Evolutionary conservation across 768 basidiomycete species (phyloP).

Genomic region (Mrakia frigida): DNA sequence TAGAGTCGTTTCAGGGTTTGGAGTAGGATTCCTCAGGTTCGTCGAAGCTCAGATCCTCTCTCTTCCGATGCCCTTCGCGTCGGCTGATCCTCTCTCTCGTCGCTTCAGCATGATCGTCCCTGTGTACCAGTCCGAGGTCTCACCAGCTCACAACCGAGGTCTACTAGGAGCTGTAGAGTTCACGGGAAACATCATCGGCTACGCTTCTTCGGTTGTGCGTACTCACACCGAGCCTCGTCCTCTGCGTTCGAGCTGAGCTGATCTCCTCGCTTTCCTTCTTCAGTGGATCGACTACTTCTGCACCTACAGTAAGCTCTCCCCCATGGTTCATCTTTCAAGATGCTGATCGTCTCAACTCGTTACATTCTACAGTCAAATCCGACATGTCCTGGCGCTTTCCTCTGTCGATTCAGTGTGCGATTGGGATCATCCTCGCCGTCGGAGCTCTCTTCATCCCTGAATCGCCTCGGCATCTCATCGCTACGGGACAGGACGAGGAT

Average conservation of each 20-base stretch:
- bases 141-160: constrained; percentile 85
- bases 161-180: constrained; percentile 93
- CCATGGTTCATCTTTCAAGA: not conserved
- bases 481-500: constrained; percentile 72
- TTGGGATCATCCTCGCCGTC: constrained; percentile 69
- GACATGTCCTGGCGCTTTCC: constrained; percentile 89
- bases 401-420: constrained; percentile 64
- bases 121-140: constrained; percentile 93
- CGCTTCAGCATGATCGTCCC: constrained; percentile 78
- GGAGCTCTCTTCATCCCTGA: constrained; percentile 84
- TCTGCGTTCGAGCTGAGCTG: not conserved
- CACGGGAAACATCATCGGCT: constrained; percentile 71
- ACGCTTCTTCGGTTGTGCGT: constrained; percentile 80
- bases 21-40: constrained; percentile 77
- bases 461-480: constrained; percentile 85
- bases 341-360: too few relatives aligned
- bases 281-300: constrained; percentile 88
- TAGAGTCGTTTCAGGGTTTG: constrained; percentile 75
- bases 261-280: not conserved
- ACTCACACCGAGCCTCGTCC: not conserved
- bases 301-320: constrained; percentile 53
- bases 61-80: not conserved
- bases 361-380: constrained; percentile 52
- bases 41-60: too few relatives aligned
- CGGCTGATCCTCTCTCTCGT: constrained; percentile 45